Percentiles rank a stretch among this genome's conserved stretches.
phyloP scores from a whole-genome alignment of 176 grass and related monocot species.

The Oryza meyeriana region DNA sequence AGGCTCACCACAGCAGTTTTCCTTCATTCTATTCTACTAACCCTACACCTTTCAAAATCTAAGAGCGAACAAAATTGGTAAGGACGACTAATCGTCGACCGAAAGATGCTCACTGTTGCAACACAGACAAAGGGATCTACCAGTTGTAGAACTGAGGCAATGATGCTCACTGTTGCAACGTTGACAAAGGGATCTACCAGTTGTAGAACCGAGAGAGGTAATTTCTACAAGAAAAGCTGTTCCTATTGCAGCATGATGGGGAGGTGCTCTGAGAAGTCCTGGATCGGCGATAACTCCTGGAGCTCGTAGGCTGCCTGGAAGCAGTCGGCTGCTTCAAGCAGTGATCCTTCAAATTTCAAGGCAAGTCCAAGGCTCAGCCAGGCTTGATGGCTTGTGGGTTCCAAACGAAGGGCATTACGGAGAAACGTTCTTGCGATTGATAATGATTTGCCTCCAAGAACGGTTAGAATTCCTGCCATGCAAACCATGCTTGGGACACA shows the following conservation, averaged over 20 bases:
- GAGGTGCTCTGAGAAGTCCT: slow-evolving; percentile 50
- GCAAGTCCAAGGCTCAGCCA: slow-evolving; percentile 82
- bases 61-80: slow-evolving; percentile 4
- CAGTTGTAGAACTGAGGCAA: no score
- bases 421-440: slow-evolving; percentile 69
- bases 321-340: slow-evolving; percentile 74
- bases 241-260: slow-evolving; percentile 51
- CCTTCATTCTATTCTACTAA: not conserved
- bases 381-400: slow-evolving; percentile 66
- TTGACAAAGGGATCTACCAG: not conserved
- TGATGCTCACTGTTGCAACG: not conserved
- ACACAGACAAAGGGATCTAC: not conserved
- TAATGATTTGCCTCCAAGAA: slow-evolving; percentile 50
- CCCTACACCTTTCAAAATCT: not conserved
- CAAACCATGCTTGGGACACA: slow-evolving; percentile 85
- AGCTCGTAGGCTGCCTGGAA: slow-evolving; percentile 90
- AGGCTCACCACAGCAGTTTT: not conserved
- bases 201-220: not conserved
- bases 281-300: slow-evolving; percentile 64
- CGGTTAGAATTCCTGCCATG: slow-evolving; percentile 70
- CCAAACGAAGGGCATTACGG: slow-evolving; percentile 64
- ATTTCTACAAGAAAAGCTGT: slow-evolving; percentile 25
- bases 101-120: not conserved
- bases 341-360: slow-evolving; percentile 62
- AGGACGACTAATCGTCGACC: not conserved